Evolutionary conservation across 2,329 filamentous ascomycete genomes (phyloP), one percentile per base, ranked within the genome.

Genomic region (Arthrobotrys pseudoclavata): DNA sequence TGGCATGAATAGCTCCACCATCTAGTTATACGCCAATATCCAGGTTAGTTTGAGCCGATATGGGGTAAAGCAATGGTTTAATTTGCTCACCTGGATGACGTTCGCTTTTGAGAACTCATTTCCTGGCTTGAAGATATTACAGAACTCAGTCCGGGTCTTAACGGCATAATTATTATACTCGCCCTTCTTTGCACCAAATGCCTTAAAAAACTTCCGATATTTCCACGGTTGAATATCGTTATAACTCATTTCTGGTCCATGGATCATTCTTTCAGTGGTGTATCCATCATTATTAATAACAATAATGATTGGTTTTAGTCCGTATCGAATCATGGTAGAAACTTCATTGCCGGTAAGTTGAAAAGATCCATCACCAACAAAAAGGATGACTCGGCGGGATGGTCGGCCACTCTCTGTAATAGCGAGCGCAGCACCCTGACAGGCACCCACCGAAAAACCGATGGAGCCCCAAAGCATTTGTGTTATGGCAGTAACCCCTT

Each of bases 211-310:
- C 20, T 89, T 88, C 83, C 88, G 89, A 86, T 91, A 92, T 61
- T 91, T 86, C 94, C 94, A 97, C 9, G 86, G 84, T 72, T 88
- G 87, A 70, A 97, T 90, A 82, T 97, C 92, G 82, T 97, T 97
- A 86, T 97, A 97, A 24, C 82, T 83, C 40, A 89, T 92, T 6
- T 94, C 86, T 89, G 91, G 91, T 68, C 93, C 93, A 84, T 97
- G 93, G 81, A 97, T 96, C 83, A 89, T 92, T 29, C 94, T 89
- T 85, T 97, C 94, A 83, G 96, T 96, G 7, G 93, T 96, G 85
- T 92, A 97, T 12, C 94, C 94, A 50, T 94, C 89, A 83, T 96
- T 96, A 86, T 91, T 93, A 80, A 97, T 91, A 79, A 96, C 87
- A 83, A 97, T 95, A 79, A 97, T 90, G 81, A 94, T 95, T 22